Evolutionary conservation across 805 yeast species (phyloP), one percentile per base, ranked within the genome.

Genomic region (Candida coleopterorum): DNA sequence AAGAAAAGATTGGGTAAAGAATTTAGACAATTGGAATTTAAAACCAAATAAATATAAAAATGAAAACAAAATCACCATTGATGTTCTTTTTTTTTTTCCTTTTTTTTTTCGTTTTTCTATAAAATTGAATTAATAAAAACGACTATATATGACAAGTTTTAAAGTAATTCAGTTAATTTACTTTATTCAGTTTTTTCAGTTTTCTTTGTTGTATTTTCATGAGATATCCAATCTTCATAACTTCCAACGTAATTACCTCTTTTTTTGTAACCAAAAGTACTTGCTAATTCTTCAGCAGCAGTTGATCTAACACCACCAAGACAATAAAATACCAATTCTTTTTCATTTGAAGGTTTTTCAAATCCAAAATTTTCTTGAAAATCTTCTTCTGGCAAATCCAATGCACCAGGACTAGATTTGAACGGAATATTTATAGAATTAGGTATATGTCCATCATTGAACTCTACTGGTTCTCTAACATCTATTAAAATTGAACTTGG

Each of bases 391-490:
- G 80, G 61, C 34, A 90, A 73, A 33, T 85, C 87, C 42, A 90
- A 70, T 0, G 97, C 97, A 15, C 96, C 95, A 0, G 97, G 97
- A 9, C 89, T 76, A 4, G 93, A 77, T 53, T 87, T 87, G 64
- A 79, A 81, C 14, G 98, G 97, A 40, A 90, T 74, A 55, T 93
- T 93, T 39, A 89, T 60, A 5, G 97, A 81, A 10, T 77, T 74
- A 20, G 96, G 96, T 48, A 90, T 83, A 54, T 75, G 79, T 29
- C 96, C 96, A 32, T 67, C 77, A 25, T 63, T 64, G 51, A 64
- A 72, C 62, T 90, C 98, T 18, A 68, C 72, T 5, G 97, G 96
- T 66, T 90, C 97, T 56, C 98, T 79, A 15, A 86, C 97, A 55
- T 90, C 98, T 17, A 90, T 79, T 25, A 90, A 61, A 28, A 86